These are phyloP conservation scores for Aspergillus sp. DNA, from an alignment of 2,329 filamentous ascomycete genomes.

Conservation along the genomic window DNA sequence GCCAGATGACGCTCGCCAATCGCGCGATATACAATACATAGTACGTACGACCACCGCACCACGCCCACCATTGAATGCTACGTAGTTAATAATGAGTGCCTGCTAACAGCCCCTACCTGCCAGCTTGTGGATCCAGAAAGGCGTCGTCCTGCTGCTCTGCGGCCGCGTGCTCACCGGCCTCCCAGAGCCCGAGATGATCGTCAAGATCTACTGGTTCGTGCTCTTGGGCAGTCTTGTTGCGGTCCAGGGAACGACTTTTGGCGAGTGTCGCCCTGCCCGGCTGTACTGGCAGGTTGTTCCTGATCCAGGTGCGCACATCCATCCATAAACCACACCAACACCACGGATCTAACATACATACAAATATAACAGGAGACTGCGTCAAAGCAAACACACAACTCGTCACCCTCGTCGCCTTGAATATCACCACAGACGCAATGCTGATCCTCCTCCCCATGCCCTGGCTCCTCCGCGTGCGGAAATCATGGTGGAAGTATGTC, in stretches of 20 bases:
- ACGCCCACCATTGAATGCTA: not conserved
- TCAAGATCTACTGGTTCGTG: constrained; percentile 10
- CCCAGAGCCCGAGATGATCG: constrained; percentile 10
- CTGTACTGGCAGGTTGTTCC: constrained; percentile 13
- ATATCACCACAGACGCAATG: constrained; percentile 11
- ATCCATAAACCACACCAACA: too few species aligned
- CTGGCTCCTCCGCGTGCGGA: constrained; percentile 9
- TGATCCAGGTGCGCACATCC: constrained; percentile 5
- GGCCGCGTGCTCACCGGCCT: constrained; percentile 12
- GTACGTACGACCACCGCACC: not conserved
- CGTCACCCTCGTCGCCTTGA: constrained; percentile 1
- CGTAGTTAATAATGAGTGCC: not conserved
- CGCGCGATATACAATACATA: constrained; percentile 9
- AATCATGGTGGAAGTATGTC: constrained; percentile 7
- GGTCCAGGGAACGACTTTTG: constrained; percentile 1
- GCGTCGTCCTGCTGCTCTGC: constrained; percentile 11
- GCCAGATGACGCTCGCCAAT: constrained; percentile 2
- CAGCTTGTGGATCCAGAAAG: constrained; percentile 16
- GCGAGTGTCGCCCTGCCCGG: constrained; percentile 3
- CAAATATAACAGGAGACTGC: not conserved
- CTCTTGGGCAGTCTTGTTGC: constrained; percentile 1
- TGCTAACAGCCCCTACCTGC: not conserved
- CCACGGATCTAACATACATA: too few species aligned
- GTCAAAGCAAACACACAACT: constrained; percentile 3
- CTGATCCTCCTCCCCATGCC: constrained; percentile 13